phyloP scores from a whole-genome alignment of 2,329 filamentous ascomycete species.

The Aureobasidium sp. region DNA sequence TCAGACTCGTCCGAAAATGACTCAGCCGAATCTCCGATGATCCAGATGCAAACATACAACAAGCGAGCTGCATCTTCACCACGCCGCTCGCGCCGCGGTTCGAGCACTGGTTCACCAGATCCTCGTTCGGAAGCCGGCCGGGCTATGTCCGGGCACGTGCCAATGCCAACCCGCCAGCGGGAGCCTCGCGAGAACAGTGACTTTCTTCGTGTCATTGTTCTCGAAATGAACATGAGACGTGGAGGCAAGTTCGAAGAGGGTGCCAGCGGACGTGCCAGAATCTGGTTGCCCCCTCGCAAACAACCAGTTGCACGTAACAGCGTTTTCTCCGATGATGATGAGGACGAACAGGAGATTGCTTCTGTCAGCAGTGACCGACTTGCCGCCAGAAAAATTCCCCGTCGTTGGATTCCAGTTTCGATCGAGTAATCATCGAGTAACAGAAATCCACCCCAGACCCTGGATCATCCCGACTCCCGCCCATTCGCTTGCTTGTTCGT shows the following conservation, averaged over 20 bases:
- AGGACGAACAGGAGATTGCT: neutral
- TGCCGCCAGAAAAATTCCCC: constrained; percentile 5
- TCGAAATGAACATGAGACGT: constrained; percentile 63
- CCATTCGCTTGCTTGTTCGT: neutral
- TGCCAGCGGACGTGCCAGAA: constrained; percentile 47
- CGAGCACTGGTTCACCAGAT: constrained; percentile 28
- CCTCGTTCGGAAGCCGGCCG: constrained; percentile 39
- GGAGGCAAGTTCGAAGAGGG: constrained; percentile 54
- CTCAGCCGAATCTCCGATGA: constrained; percentile 44
- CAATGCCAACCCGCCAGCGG: constrained; percentile 44
- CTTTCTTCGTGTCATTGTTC: constrained; percentile 56
- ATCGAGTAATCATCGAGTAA: constrained; percentile 13
- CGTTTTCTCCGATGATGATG: constrained; percentile 8
- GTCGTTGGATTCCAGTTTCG: constrained; percentile 12
- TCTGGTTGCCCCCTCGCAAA: constrained; percentile 55
- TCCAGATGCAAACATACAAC: constrained; percentile 59
- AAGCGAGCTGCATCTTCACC: constrained; percentile 26
- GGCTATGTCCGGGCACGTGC: constrained; percentile 28
- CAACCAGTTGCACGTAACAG: neutral
- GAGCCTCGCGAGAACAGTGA: constrained; percentile 58
- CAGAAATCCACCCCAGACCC: constrained; percentile 6
- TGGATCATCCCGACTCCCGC: constrained; percentile 10
- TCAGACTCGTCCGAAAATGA: constrained; percentile 27
- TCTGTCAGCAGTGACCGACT: neutral
- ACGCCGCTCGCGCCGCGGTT: constrained; percentile 15